These are phyloP conservation scores for Saccharum hybrid DNA, from an alignment of 202 grass and related monocot genomes.

Conservation along the genomic window DNA sequence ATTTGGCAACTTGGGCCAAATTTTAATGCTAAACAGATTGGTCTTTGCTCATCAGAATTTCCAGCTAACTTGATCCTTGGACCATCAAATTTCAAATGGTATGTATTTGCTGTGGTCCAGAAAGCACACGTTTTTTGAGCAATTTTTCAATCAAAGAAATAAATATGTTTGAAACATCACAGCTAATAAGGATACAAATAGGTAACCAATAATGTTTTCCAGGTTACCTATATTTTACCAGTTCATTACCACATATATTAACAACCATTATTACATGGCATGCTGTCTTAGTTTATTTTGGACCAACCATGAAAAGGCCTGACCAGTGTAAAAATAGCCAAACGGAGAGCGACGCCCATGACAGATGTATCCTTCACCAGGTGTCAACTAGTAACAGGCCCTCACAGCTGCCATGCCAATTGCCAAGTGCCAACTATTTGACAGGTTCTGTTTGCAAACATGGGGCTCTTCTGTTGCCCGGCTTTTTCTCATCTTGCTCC, in stretches of 20 bases:
- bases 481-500: conserved; percentile 51
- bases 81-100: background rate
- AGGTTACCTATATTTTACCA: background rate
- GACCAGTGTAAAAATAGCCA: conserved; percentile 37
- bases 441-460: conserved; percentile 48
- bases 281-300: background rate
- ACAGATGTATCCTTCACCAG: conserved; percentile 40
- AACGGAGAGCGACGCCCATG: background rate
- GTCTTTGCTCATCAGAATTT: background rate
- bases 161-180: background rate
- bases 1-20: background rate
- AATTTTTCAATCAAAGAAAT: background rate
- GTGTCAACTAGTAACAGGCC: conserved; percentile 26
- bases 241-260: background rate
- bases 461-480: conserved; percentile 56
- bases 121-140: background rate
- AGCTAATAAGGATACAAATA: background rate
- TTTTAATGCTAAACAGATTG: background rate
- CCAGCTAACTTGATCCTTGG: background rate
- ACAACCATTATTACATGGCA: background rate
- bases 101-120: background rate
- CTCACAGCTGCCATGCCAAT: background rate
- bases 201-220: background rate
- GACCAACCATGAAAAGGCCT: background rate
- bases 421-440: conserved; percentile 33